Evolutionary conservation across 768 basidiomycete species (phyloP).

Genomic region (Megacollybia marginata): DNA sequence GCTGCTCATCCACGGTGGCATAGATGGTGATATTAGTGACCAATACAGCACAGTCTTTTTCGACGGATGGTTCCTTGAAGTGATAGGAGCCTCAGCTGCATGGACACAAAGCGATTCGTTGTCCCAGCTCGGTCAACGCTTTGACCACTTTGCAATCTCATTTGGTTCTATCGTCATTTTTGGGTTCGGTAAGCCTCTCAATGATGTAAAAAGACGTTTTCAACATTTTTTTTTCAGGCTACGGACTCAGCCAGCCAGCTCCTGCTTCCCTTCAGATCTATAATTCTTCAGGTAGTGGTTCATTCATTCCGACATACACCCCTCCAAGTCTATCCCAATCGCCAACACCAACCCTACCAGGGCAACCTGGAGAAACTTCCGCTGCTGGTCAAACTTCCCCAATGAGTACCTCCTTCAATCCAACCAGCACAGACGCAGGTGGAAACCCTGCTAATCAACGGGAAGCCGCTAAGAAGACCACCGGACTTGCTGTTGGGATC

Average conservation of each 20-base stretch:
- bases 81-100: constrained; percentile 42
- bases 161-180: constrained; percentile 61
- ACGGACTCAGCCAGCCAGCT: constrained; percentile 42
- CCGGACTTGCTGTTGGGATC: constrained; percentile 55
- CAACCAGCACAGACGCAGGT: constrained; percentile 13
- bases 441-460: constrained; percentile 11
- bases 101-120: constrained; percentile 52
- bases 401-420: constrained; percentile 5
- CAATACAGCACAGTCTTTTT: constrained; percentile 36
- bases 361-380: constrained; percentile 22
- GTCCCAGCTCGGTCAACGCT: constrained; percentile 51
- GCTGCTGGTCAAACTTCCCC: constrained; percentile 8
- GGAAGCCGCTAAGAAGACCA: constrained; percentile 19
- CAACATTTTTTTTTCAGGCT: constrained; percentile 26
- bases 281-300: constrained; percentile 28
- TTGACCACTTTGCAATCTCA: constrained; percentile 68
- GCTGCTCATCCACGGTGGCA: constrained; percentile 75
- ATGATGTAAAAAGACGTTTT: not conserved
- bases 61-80: constrained; percentile 71
- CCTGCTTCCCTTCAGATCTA: constrained; percentile 51
- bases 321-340: constrained; percentile 24
- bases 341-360: constrained; percentile 27
- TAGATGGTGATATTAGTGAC: constrained; percentile 36
- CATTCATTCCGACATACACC: constrained; percentile 35
- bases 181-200: constrained; percentile 57